A percentile compares a stretch with the other conserved stretches of the same genome.
Conservation (phyloP, 352 stramenopile genomes). For the Aphanomyces astaci region DNA sequence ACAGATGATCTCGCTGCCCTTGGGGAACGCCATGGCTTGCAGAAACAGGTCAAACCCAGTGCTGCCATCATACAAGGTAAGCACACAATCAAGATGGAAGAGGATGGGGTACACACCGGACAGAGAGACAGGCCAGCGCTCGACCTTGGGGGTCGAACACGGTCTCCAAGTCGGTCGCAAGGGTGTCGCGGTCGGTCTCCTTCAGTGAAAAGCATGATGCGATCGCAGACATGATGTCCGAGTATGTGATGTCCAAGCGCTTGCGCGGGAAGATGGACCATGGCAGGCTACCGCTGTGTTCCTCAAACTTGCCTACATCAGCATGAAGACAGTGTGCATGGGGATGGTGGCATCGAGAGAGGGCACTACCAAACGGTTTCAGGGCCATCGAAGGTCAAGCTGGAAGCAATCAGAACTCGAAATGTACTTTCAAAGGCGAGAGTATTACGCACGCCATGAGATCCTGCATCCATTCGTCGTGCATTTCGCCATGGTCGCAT, state of each 20-base stretch:
- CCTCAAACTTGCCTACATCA: conserved; percentile 38
- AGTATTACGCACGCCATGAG: neutral
- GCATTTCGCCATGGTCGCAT: neutral
- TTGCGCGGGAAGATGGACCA: conserved; percentile 79
- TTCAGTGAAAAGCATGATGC: conserved; percentile 44
- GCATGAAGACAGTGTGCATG: neutral
- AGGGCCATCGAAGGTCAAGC: neutral
- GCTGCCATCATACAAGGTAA: no score
- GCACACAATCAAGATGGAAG: no score
- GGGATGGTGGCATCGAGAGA: no score
- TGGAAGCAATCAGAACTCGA: neutral
- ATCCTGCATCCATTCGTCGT: neutral
- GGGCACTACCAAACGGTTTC: conserved; percentile 23
- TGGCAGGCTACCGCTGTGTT: conserved; percentile 45
- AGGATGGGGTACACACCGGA: conserved; percentile 34
- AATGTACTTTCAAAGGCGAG: neutral
- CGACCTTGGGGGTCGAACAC: conserved; percentile 53
- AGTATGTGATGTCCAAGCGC: conserved; percentile 73
- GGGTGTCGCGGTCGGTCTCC: conserved; percentile 48
- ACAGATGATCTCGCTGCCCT: conserved; percentile 62
- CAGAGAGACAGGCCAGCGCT: conserved; percentile 59
- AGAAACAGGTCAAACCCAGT: conserved; percentile 77
- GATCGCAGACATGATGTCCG: conserved; percentile 51
- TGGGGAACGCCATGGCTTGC: conserved; percentile 60
- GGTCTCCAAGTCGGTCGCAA: conserved; percentile 38